phyloP scores from a whole-genome alignment of 2,329 filamentous ascomycete genomes.

The Emergomyces orientalis region DNA sequence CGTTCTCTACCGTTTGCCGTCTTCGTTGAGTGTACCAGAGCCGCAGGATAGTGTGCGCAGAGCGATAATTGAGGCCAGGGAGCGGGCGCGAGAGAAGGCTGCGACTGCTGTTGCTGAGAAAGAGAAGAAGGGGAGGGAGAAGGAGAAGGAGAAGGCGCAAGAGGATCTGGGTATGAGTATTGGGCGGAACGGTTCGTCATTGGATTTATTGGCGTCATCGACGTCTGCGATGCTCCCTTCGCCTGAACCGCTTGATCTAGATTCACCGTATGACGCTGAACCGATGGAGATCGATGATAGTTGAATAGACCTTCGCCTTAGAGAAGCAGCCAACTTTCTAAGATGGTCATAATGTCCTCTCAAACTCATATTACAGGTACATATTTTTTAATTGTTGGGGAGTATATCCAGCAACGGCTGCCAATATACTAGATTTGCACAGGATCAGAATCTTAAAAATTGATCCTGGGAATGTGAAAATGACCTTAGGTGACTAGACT shows the following conservation, averaged over 20 bases:
- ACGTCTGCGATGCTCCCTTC: background rate
- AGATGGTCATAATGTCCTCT: background rate
- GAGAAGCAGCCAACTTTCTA: background rate
- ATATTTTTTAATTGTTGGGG: background rate
- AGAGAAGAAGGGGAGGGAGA: slow-evolving; percentile 20
- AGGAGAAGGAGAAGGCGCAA: slow-evolving; percentile 1
- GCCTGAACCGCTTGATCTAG: background rate
- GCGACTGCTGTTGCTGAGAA: slow-evolving; percentile 7
- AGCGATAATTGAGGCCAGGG: slow-evolving; percentile 71
- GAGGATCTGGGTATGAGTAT: background rate
- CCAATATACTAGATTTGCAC: background rate
- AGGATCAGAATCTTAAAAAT: background rate
- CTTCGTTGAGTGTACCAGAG: slow-evolving; percentile 63
- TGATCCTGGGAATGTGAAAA: background rate
- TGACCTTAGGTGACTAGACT: background rate
- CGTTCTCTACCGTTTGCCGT: slow-evolving; percentile 74
- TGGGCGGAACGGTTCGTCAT: background rate
- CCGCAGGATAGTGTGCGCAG: slow-evolving; percentile 66
- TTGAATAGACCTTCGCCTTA: background rate
- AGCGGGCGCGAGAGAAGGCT: slow-evolving; percentile 51
- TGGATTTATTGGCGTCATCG: background rate
- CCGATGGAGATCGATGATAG: slow-evolving; percentile 24
- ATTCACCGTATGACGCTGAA: slow-evolving; percentile 16
- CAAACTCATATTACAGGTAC: background rate
- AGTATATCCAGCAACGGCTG: background rate